Conservation (phyloP, 345 rosid species). For the Melastoma malabathricum region DNA sequence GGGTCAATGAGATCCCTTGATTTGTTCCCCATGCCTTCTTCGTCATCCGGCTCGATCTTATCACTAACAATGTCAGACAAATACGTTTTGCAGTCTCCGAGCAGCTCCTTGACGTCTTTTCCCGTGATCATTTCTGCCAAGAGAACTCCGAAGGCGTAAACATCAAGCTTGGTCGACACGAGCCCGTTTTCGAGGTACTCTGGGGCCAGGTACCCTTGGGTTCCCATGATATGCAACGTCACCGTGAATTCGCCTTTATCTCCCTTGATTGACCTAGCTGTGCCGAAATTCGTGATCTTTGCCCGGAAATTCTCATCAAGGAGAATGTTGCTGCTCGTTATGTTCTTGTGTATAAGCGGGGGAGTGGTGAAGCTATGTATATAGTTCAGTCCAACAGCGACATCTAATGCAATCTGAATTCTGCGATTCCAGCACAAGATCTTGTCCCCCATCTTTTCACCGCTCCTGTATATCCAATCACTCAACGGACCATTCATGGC, state of each 20-base stretch:
- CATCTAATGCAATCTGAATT: conserved; percentile 32
- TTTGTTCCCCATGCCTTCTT: conserved; percentile 6
- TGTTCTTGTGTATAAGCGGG: conserved; percentile 29
- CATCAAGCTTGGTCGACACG: conserved; percentile 25
- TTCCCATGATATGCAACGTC: conserved; percentile 11
- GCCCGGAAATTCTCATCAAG: conserved; percentile 24
- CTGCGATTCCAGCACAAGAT: conserved; percentile 18
- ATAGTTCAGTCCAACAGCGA: conserved; percentile 30
- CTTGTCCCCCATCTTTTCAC: conserved; percentile 2
- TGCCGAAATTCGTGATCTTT: conserved; percentile 27
- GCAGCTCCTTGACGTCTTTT: conserved; percentile 18
- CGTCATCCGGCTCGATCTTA: conserved; percentile 11
- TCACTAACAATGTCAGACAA: conserved; percentile 12
- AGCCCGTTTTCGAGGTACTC: conserved; percentile 26
- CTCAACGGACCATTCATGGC: conserved; percentile 25
- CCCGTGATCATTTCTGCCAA: conserved; percentile 30
- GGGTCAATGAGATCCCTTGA: conserved; percentile 18
- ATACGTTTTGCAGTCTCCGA: conserved; percentile 13
- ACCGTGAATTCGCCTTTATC: conserved; percentile 13
- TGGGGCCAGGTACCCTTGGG: conserved; percentile 32
- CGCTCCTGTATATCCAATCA: conserved; percentile 17
- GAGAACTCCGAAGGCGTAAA: conserved; percentile 33
- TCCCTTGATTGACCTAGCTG: conserved; percentile 20
- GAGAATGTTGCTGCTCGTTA: conserved; percentile 23
- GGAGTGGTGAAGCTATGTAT: conserved; percentile 35